phyloP scores from a whole-genome alignment of 106 monocot genomes.

The Dioscorea dumetorum region DNA sequence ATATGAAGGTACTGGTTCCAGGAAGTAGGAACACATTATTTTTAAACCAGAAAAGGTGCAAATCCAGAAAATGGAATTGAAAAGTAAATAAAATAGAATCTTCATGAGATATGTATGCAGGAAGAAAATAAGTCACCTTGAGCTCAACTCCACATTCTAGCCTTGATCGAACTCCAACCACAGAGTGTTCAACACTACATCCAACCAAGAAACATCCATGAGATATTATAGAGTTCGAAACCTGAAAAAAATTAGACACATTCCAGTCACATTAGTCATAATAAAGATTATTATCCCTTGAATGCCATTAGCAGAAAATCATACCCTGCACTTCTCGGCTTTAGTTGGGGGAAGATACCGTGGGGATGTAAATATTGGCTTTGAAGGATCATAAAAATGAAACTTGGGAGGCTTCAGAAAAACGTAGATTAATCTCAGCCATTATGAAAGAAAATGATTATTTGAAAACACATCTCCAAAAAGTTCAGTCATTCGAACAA shows the following conservation, averaged over 20 bases:
- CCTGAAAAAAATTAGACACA: slow-evolving; percentile 18
- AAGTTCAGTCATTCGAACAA: neutral
- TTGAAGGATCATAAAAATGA: slow-evolving; percentile 49
- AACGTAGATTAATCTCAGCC: neutral
- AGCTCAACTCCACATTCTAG: slow-evolving; percentile 56
- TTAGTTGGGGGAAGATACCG: slow-evolving; percentile 53
- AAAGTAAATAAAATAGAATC: too few species aligned
- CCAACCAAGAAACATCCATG: slow-evolving; percentile 73
- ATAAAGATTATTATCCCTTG: neutral
- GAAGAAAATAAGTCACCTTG: slow-evolving; percentile 33
- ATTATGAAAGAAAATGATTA: neutral
- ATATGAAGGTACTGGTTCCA: too few species aligned
- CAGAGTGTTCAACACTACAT: slow-evolving; percentile 63
- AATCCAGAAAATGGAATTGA: too few species aligned
- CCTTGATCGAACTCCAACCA: slow-evolving; percentile 61
- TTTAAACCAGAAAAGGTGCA: too few species aligned
- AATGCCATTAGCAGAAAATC: neutral
- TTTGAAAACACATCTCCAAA: neutral
- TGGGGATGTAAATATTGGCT: slow-evolving; percentile 57
- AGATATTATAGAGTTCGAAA: slow-evolving; percentile 68
- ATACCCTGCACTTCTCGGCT: slow-evolving; percentile 63
- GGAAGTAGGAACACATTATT: too few species aligned
- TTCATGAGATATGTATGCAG: neutral
- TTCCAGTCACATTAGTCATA: neutral
- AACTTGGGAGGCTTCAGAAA: slow-evolving; percentile 45